Evolutionary conservation across 305 asterid genomes (phyloP).

Genomic region (Euphrasia arctica): DNA sequence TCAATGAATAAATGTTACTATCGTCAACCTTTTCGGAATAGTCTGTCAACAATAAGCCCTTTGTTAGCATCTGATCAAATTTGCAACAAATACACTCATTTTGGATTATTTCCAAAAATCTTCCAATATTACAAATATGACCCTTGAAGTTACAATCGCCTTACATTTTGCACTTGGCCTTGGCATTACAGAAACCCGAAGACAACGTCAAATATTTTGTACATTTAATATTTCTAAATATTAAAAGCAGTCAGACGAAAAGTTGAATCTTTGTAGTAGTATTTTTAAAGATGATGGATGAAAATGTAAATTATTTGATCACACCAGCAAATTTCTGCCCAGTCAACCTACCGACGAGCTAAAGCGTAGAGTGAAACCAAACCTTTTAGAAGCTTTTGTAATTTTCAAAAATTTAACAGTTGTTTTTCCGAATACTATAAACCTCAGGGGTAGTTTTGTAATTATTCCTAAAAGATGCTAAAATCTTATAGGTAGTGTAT

Average conservation of each 20-base stretch:
- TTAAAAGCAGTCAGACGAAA: too few relatives aligned
- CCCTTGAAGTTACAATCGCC: too few relatives aligned
- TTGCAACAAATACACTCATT: not conserved
- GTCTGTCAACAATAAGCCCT: constrained; percentile 36
- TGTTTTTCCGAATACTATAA: not conserved
- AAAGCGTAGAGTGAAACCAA: not conserved
- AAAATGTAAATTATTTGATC: not conserved
- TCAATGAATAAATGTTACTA: constrained; percentile 48
- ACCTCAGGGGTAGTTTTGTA: not conserved
- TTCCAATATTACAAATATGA: too few relatives aligned
- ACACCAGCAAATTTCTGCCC: not conserved
- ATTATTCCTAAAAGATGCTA: constrained; percentile 6
- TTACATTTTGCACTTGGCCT: too few relatives aligned
- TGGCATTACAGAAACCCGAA: too few relatives aligned
- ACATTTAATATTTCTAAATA: too few relatives aligned
- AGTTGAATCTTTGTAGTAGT: too few relatives aligned
- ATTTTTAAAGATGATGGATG: too few relatives aligned
- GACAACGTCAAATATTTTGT: too few relatives aligned
- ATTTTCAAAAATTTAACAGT: not conserved
- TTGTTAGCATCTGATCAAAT: constrained; percentile 28
- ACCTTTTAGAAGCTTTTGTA: not conserved
- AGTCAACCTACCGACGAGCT: too few relatives aligned
- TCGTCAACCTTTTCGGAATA: constrained; percentile 41
- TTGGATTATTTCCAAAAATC: too few relatives aligned
- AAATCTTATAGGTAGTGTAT: constrained; percentile 6